Percentiles rank a stretch among this genome's conserved stretches.
These are phyloP conservation scores for Solanum boliviense DNA, from an alignment of 257 asterid species.

Conservation along the genomic window DNA sequence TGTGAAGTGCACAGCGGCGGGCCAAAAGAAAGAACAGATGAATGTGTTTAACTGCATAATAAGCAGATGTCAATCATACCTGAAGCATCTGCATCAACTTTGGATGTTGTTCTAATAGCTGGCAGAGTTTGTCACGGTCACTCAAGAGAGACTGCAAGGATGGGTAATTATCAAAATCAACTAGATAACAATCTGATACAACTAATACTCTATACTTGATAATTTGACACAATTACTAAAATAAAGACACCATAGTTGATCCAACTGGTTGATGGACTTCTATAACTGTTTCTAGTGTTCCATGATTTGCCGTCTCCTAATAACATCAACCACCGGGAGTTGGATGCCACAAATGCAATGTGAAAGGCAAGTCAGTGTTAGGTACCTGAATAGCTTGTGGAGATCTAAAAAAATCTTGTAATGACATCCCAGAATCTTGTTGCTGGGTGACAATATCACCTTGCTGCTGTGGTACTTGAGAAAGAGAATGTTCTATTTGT, in stretches of 20 bases:
- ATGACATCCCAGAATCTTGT: slow-evolving; percentile 56
- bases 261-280: background rate
- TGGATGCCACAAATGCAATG: background rate
- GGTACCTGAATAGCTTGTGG: slow-evolving; percentile 81
- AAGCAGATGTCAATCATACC: slow-evolving; percentile 22
- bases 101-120: slow-evolving; percentile 89
- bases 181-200: background rate
- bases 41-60: background rate
- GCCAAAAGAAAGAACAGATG: background rate
- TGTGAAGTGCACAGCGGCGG: background rate
- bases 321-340: background rate
- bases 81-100: slow-evolving; percentile 96
- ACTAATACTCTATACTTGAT: background rate
- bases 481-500: slow-evolving; percentile 25
- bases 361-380: background rate
- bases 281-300: background rate
- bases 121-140: slow-evolving; percentile 92
- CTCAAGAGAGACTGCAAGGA: slow-evolving; percentile 60
- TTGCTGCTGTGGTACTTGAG: slow-evolving; percentile 24
- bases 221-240: background rate
- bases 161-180: background rate
- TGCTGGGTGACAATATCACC: slow-evolving; percentile 46
- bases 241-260: background rate
- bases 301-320: background rate
- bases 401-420: slow-evolving; percentile 58